phyloP scores from a whole-genome alignment of 129 eudicot species.

The Pseudognaphalium luteoalbum region DNA sequence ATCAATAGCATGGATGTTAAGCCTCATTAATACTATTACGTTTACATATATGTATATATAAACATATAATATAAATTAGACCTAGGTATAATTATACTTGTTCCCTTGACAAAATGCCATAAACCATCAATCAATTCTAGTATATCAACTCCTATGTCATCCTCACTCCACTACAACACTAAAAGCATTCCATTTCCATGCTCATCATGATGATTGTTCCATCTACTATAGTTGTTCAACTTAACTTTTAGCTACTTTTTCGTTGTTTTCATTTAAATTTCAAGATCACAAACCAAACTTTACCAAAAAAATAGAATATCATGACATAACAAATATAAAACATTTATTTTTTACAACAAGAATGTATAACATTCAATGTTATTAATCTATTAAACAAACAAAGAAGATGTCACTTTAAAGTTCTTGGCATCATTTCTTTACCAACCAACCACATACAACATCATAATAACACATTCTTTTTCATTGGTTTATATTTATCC shows the following conservation, averaged over 20 bases:
- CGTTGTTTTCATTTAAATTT: neutral
- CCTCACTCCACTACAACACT: too few relatives aligned
- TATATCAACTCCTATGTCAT: too few relatives aligned
- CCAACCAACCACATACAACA: neutral
- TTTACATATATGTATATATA: too few relatives aligned
- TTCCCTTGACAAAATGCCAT: too few relatives aligned
- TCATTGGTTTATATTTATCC: neutral
- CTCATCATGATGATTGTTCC: slow-evolving; percentile 1
- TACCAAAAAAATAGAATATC: neutral
- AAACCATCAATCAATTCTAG: too few relatives aligned
- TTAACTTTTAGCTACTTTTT: neutral
- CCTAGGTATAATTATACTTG: too few relatives aligned
- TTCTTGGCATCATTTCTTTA: neutral
- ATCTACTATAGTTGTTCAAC: neutral
- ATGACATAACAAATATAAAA: neutral
- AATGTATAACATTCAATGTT: neutral
- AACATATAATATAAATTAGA: too few relatives aligned
- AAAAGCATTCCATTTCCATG: neutral
- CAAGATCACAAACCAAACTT: neutral
- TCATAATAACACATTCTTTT: neutral
- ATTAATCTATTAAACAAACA: neutral
- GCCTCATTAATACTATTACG: too few relatives aligned
- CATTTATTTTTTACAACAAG: neutral
- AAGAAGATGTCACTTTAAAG: neutral
- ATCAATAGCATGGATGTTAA: too few relatives aligned